Evolutionary conservation across 2,329 filamentous ascomycete genomes (phyloP).

Genomic region (Elsinoe australis): DNA sequence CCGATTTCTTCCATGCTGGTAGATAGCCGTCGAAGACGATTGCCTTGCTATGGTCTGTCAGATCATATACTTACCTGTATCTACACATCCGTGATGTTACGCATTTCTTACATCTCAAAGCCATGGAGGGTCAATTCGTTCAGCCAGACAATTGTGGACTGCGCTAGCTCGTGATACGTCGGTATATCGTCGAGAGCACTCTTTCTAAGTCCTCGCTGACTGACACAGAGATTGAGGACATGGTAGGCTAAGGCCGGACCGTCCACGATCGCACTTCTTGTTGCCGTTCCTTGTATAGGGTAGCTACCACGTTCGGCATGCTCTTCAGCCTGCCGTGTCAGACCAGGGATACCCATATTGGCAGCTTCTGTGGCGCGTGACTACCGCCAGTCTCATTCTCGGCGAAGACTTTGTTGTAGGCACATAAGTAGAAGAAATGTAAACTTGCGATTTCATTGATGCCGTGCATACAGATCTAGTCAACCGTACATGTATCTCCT

Average conservation of each 20-base stretch:
- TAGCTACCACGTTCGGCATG: constrained; percentile 17
- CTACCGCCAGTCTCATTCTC: too few relatives aligned
- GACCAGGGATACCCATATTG: constrained; percentile 20
- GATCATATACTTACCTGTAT: constrained; percentile 19
- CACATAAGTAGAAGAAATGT: too few relatives aligned
- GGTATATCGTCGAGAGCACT: constrained; percentile 49
- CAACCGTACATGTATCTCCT: too few relatives aligned
- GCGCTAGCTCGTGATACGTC: constrained; percentile 56
- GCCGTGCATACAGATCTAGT: too few relatives aligned
- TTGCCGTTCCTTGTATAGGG: not conserved
- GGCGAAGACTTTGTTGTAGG: too few relatives aligned
- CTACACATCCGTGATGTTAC: constrained; percentile 14
- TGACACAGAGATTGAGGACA: constrained; percentile 53
- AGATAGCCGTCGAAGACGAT: constrained; percentile 85
- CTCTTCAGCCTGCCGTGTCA: constrained; percentile 18
- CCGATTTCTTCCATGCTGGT: constrained; percentile 56
- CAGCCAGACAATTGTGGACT: constrained; percentile 55
- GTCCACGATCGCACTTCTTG: constrained; percentile 53
- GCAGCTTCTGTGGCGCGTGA: too few relatives aligned
- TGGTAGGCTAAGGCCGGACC: constrained; percentile 73
- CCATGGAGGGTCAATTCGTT: constrained; percentile 48
- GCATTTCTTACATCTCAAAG: constrained; percentile 50
- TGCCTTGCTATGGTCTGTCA: constrained; percentile 42
- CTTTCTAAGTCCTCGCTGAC: constrained; percentile 30
- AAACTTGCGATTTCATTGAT: too few relatives aligned